Percentiles rank a stretch among this genome's conserved stretches.
Evolutionary conservation across 495 filamentous ascomycete species (phyloP).

Genomic region (Usnea hakonensis): DNA sequence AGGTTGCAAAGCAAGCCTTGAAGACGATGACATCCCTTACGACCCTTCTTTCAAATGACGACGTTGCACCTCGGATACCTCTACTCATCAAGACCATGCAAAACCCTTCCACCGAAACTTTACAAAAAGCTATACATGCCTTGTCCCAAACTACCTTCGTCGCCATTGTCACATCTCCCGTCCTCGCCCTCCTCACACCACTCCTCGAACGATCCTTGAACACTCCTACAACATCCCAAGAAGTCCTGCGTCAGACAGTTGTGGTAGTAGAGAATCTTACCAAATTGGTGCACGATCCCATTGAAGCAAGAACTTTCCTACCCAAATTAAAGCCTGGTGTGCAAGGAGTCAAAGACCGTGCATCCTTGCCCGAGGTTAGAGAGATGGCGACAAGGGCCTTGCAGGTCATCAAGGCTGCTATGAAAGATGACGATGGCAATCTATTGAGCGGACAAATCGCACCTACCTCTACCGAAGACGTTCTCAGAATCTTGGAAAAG

Average conservation of each 20-base stretch:
- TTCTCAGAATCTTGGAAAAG: slow-evolving; percentile 62
- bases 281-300: slow-evolving; percentile 94
- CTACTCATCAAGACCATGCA: slow-evolving; percentile 93
- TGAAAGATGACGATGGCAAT: slow-evolving; percentile 60
- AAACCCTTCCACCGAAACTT: slow-evolving; percentile 77
- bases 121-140: slow-evolving; percentile 93
- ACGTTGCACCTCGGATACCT: slow-evolving; percentile 87
- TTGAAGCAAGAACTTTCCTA: slow-evolving; percentile 92
- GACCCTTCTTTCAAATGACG: slow-evolving; percentile 90
- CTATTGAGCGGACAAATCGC: slow-evolving; percentile 52
- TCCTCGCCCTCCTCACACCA: slow-evolving; percentile 92
- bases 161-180: slow-evolving; percentile 92
- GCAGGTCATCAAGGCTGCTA: slow-evolving; percentile 86
- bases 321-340: slow-evolving; percentile 94
- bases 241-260: slow-evolving; percentile 90
- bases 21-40: slow-evolving; percentile 88
- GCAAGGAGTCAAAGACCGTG: slow-evolving; percentile 75
- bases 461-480: slow-evolving; percentile 66
- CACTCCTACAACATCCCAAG: slow-evolving; percentile 80
- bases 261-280: slow-evolving; percentile 99
- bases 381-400: slow-evolving; percentile 78
- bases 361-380: slow-evolving; percentile 90
- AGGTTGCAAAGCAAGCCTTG: slow-evolving; percentile 72
- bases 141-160: slow-evolving; percentile 99
- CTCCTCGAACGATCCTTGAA: slow-evolving; percentile 90